phyloP scores from a whole-genome alignment of 192 early-diverging fungal genomes.

The Dispira simplex region DNA sequence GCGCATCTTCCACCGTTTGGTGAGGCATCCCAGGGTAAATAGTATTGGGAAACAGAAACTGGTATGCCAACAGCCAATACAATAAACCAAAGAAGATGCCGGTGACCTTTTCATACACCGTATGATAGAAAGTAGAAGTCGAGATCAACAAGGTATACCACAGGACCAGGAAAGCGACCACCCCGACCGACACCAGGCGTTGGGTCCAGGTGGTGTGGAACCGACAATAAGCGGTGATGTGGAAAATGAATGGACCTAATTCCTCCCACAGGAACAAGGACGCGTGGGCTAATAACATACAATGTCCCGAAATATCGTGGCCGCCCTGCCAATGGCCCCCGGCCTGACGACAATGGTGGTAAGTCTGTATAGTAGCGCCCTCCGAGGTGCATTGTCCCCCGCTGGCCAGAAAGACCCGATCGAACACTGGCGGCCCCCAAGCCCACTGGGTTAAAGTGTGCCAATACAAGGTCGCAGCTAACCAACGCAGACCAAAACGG shows the following conservation, averaged over 20 bases:
- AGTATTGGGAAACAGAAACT: neutral
- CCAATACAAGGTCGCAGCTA: slow-evolving; percentile 68
- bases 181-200: slow-evolving; percentile 17
- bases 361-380: slow-evolving; percentile 12
- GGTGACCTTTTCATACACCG: slow-evolving; percentile 41
- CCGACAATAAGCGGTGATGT: slow-evolving; percentile 8
- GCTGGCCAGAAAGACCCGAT: slow-evolving; percentile 54
- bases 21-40: slow-evolving; percentile 5
- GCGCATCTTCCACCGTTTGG: too few relatives aligned
- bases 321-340: slow-evolving; percentile 64
- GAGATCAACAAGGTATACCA: slow-evolving; percentile 66
- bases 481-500: slow-evolving; percentile 28
- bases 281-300: slow-evolving; percentile 63
- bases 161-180: slow-evolving; percentile 31
- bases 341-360: slow-evolving; percentile 22
- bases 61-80: slow-evolving; percentile 47
- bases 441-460: slow-evolving; percentile 68
- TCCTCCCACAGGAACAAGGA: slow-evolving; percentile 60
- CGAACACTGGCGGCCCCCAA: slow-evolving; percentile 67
- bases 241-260: slow-evolving; percentile 24
- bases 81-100: slow-evolving; percentile 49
- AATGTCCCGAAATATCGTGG: slow-evolving; percentile 81
- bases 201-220: slow-evolving; percentile 12
- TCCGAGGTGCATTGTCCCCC: slow-evolving; percentile 41
- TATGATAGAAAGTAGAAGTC: slow-evolving; percentile 73